phyloP scores from a whole-genome alignment of 1,139 yeast genomes.

The Taphrina flavorubra region DNA sequence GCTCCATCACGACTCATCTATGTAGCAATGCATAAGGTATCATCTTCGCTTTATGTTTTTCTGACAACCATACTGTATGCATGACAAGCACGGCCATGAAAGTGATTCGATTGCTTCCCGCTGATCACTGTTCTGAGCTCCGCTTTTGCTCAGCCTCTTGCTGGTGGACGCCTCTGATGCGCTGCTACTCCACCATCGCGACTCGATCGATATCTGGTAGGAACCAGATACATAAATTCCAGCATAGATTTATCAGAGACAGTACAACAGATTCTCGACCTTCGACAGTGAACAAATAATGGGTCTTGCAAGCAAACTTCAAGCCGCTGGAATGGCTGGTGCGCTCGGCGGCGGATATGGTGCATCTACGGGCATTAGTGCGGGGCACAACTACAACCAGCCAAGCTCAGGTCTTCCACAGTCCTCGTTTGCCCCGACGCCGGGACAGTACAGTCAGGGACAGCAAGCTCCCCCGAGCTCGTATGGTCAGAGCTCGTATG shows the following conservation, averaged over 20 bases:
- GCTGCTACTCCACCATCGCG: too few species aligned
- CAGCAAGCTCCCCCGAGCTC: background rate
- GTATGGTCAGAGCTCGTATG: constrained; percentile 26
- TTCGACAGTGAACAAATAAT: background rate
- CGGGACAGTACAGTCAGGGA: constrained; percentile 30
- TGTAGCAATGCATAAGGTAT: too few species aligned
- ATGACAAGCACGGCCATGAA: too few species aligned
- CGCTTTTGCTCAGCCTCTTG: too few species aligned
- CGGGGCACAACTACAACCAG: constrained; percentile 28
- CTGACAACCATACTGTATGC: too few species aligned
- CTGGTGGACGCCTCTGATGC: too few species aligned
- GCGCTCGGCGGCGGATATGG: constrained; percentile 19
- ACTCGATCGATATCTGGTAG: too few species aligned
- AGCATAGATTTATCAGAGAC: background rate
- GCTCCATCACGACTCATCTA: too few species aligned
- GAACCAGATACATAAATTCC: background rate
- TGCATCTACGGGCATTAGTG: constrained; percentile 24
- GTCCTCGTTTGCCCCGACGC: constrained; percentile 38
- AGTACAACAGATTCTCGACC: background rate
- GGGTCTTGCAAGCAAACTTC: constrained; percentile 32
- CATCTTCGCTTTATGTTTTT: too few species aligned
- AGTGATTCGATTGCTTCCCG: too few species aligned
- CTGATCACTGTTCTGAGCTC: too few species aligned
- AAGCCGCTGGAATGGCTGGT: constrained; percentile 24
- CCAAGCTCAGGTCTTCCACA: constrained; percentile 34